These are phyloP conservation scores for Geoglossum cookeanum DNA, from an alignment of 2,329 filamentous ascomycete species.

Conservation along the genomic window DNA sequence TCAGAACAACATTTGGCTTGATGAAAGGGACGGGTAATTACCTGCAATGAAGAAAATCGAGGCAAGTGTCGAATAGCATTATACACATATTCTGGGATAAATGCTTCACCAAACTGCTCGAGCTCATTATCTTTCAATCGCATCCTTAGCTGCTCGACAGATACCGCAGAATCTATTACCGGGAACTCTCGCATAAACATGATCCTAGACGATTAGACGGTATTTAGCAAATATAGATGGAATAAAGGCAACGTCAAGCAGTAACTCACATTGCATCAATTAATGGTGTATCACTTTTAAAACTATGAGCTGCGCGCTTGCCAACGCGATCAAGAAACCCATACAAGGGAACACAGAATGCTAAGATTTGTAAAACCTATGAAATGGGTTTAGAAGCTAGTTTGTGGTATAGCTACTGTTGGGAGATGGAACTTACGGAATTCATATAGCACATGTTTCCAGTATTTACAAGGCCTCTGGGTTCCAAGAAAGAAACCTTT, in stretches of 20 bases:
- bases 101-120: slow-evolving; percentile 76
- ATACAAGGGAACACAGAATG: slow-evolving; percentile 89
- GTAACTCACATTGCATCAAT: slow-evolving; percentile 71
- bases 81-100: slow-evolving; percentile 89
- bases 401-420: background rate
- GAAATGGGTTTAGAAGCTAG: background rate
- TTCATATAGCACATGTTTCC: slow-evolving; percentile 99
- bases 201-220: slow-evolving; percentile 37
- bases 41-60: slow-evolving; percentile 80
- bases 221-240: slow-evolving; percentile 5
- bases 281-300: slow-evolving; percentile 87
- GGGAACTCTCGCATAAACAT: slow-evolving; percentile 91
- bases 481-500: slow-evolving; percentile 70
- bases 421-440: slow-evolving; percentile 45
- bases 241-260: background rate
- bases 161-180: slow-evolving; percentile 59
- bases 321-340: slow-evolving; percentile 77
- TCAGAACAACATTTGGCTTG: background rate
- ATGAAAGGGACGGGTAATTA: slow-evolving; percentile 25
- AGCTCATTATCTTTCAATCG: slow-evolving; percentile 65
- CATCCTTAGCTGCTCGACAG: slow-evolving; percentile 52
- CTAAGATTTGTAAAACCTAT: slow-evolving; percentile 82
- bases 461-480: slow-evolving; percentile 83
- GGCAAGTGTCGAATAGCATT: slow-evolving; percentile 74
- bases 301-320: slow-evolving; percentile 68